These are phyloP conservation scores for Talaromyces sp. DNA, from an alignment of 2,329 filamentous ascomycete species.

Conservation along the genomic window DNA sequence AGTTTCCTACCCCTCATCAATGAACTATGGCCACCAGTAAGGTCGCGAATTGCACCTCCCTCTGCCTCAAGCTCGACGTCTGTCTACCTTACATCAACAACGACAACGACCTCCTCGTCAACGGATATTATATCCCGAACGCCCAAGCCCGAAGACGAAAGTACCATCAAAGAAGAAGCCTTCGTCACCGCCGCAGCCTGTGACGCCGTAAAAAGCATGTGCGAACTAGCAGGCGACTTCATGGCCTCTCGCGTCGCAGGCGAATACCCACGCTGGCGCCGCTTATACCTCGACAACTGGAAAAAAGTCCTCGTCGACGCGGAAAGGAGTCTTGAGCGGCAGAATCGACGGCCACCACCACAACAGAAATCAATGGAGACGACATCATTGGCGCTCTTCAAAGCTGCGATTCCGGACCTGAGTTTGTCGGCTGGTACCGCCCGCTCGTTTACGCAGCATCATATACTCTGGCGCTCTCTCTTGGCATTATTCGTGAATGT, in stretches of 20 bases:
- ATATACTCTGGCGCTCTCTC: slow-evolving; percentile 41
- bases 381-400: not conserved
- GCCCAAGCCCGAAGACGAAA: slow-evolving; percentile 24
- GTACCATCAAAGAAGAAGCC: slow-evolving; percentile 38
- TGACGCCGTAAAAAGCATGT: slow-evolving; percentile 66
- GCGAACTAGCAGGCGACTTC: slow-evolving; percentile 74
- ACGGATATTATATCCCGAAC: slow-evolving; percentile 60
- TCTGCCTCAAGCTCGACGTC: slow-evolving; percentile 49
- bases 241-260: slow-evolving; percentile 71
- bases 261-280: slow-evolving; percentile 56
- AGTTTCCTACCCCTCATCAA: slow-evolving; percentile 87
- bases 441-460: slow-evolving; percentile 40
- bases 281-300: slow-evolving; percentile 42
- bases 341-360: slow-evolving; percentile 18
- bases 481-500: slow-evolving; percentile 41
- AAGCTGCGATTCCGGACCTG: slow-evolving; percentile 17
- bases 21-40: slow-evolving; percentile 81
- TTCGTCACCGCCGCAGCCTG: slow-evolving; percentile 67
- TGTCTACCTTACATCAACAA: slow-evolving; percentile 25
- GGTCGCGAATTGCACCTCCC: slow-evolving; percentile 38
- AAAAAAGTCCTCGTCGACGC: slow-evolving; percentile 38
- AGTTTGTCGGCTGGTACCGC: slow-evolving; percentile 26
- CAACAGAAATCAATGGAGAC: not conserved
- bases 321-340: slow-evolving; percentile 36
- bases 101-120: slow-evolving; percentile 15